Conservation (phyloP, 768 basidiomycete species). For the Sutorius australiensis region DNA sequence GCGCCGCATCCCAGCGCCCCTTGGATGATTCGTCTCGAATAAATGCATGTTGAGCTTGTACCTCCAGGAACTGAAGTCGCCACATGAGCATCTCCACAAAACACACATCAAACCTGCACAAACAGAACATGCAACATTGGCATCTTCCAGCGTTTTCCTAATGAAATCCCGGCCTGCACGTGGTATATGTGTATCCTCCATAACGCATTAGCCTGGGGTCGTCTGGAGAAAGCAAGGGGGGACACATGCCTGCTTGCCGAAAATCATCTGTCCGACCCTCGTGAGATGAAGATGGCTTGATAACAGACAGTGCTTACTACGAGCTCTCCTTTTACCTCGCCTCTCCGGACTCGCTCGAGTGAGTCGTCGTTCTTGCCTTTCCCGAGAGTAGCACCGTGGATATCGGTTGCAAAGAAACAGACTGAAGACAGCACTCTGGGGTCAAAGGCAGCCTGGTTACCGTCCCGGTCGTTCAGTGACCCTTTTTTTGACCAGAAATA, state of each 20-base stretch:
- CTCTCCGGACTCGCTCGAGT: slow-evolving; percentile 64
- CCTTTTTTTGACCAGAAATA: background rate
- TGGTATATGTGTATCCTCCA: slow-evolving; percentile 89
- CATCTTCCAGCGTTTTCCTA: slow-evolving; percentile 77
- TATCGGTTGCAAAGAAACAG: slow-evolving; percentile 94
- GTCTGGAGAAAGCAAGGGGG: background rate
- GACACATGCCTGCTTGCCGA: slow-evolving; percentile 77
- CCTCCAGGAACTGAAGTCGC: slow-evolving; percentile 74
- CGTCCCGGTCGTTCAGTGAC: background rate
- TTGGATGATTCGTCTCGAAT: slow-evolving; percentile 90
- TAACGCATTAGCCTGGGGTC: background rate
- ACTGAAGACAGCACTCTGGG: slow-evolving; percentile 76
- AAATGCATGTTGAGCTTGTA: slow-evolving; percentile 97
- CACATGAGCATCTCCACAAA: slow-evolving; percentile 6
- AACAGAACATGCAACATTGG: slow-evolving; percentile 66
- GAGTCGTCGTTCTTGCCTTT: slow-evolving; percentile 83
- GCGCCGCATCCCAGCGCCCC: slow-evolving; percentile 93
- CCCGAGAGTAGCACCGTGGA: slow-evolving; percentile 84
- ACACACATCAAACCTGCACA: slow-evolving; percentile 24
- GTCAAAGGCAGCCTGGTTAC: slow-evolving; percentile 79
- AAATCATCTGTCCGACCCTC: slow-evolving; percentile 70
- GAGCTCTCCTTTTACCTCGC: slow-evolving; percentile 84
- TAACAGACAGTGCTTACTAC: slow-evolving; percentile 48
- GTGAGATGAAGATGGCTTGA: background rate
- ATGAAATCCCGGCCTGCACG: slow-evolving; percentile 84